Percentiles rank a stretch among this genome's conserved stretches.
Evolutionary conservation across 495 filamentous ascomycete species (phyloP).

Genomic region (Aspergillus bridgeri): DNA sequence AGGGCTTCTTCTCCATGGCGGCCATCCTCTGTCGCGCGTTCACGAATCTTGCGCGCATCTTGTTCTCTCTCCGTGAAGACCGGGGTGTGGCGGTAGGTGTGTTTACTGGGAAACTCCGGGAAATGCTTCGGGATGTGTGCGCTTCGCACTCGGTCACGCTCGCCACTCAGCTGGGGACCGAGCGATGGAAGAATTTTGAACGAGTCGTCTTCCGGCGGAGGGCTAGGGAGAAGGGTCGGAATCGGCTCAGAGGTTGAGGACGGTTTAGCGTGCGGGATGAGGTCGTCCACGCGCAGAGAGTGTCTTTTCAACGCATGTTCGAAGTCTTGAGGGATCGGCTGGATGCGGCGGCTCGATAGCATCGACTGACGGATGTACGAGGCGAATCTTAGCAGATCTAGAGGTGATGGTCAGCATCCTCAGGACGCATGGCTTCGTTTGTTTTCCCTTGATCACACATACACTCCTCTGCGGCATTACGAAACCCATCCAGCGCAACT

Average conservation of each 20-base stretch:
- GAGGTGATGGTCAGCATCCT: slow-evolving; percentile 18
- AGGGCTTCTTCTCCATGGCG: slow-evolving; percentile 71
- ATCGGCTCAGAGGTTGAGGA: slow-evolving; percentile 28
- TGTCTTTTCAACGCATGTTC: slow-evolving; percentile 53
- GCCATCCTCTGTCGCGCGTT: slow-evolving; percentile 69
- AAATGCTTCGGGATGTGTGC: slow-evolving; percentile 64
- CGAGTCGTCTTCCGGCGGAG: slow-evolving; percentile 43
- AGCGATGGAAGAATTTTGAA: slow-evolving; percentile 45
- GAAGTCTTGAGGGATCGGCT: slow-evolving; percentile 67
- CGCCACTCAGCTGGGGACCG: slow-evolving; percentile 50
- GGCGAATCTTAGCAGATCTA: slow-evolving; percentile 59
- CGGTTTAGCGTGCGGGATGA: slow-evolving; percentile 38
- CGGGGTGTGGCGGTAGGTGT: slow-evolving; percentile 68
- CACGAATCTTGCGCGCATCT: slow-evolving; percentile 68
- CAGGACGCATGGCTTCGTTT: neutral
- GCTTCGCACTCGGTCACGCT: slow-evolving; percentile 44
- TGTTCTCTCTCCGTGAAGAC: slow-evolving; percentile 62
- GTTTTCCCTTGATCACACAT: slow-evolving; percentile 23
- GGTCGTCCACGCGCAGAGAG: slow-evolving; percentile 33
- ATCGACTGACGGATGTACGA: slow-evolving; percentile 59
- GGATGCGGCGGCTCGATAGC: slow-evolving; percentile 54
- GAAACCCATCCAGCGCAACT: slow-evolving; percentile 56
- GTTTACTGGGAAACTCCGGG: slow-evolving; percentile 66
- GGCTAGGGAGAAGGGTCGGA: slow-evolving; percentile 40
- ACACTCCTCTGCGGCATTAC: slow-evolving; percentile 61